Evolutionary conservation across 1,284 basidiomycete genomes (phyloP), one percentile per base, ranked within the genome.

Genomic region (Agroathelia rolfsii): DNA sequence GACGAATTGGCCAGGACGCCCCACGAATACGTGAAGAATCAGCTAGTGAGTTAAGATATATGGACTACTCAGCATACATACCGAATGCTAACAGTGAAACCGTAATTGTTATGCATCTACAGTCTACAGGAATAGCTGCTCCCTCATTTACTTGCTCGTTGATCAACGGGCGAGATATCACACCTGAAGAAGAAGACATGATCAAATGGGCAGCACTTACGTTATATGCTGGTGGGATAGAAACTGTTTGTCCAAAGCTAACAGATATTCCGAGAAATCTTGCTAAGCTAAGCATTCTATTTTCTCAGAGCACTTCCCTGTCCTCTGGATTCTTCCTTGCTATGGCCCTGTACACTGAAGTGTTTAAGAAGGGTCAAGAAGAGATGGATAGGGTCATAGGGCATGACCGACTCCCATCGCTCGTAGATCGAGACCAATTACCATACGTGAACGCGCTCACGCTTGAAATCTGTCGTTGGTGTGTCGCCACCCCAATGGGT

Each of bases 401-500:
- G 9, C 32, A 36, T n/a, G 54, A 59, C 22, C 49, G 63, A 18
- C 46, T 67, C 11, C 66, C 66, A 0, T 49, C 53, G 3, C 55
- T 63, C 30, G 49, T 49, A 7, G 66, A 68, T 32, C 44, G 57
- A n/a, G 41, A 44, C 1, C 43, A 40, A 6, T 39, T 66, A 12
- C 58, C 62, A 3, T 66, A 64, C 38, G 46, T 64, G 11, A 47
- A 58, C n/a, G 61, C 59, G 0, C 37, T 64, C 4, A 44, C 64
- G 12, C 56, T 59, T 38, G 66, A 69, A 40, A 48, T 59, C 16
- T 37, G 65, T 30, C 50, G 64, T 30, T 66, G 58, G 57, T 41
- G 50, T 19, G 42, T 46, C 6, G 49, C 49, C 7, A 37, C 45
- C 7, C 50, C 52, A 0, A 37, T 52, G 12, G 49, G 56, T 45